Evolutionary conservation across 306 rosid genomes (phyloP).

Genomic region (Luffa acutangula): DNA sequence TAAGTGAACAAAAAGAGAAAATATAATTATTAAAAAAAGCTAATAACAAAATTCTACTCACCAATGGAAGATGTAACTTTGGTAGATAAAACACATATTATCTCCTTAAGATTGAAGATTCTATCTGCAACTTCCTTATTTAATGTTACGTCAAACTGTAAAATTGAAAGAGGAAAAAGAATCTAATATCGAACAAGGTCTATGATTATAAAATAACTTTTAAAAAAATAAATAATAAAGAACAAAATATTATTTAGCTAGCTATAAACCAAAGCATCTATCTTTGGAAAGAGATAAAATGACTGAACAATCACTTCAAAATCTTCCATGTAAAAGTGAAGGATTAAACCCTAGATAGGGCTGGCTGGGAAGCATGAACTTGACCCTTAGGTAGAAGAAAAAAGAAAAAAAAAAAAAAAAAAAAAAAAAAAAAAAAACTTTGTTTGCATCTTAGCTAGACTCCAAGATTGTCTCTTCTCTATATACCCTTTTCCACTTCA

Average conservation of each 20-base stretch:
- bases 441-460: constrained; percentile 1
- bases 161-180: too few relatives aligned
- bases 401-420: too few relatives aligned
- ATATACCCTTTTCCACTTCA: constrained; percentile 2
- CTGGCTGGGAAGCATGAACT: background rate
- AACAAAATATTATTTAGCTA: background rate
- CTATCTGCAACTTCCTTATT: background rate
- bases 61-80: too few relatives aligned
- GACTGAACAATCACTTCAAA: background rate
- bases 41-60: too few relatives aligned
- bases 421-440: background rate
- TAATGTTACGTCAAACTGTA: background rate
- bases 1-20: too few relatives aligned
- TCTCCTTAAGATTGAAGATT: too few relatives aligned
- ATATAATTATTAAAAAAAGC: too few relatives aligned
- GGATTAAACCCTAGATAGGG: background rate
- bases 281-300: background rate
- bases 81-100: too few relatives aligned
- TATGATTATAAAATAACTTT: background rate
- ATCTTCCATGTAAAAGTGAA: background rate
- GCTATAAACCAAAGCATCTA: background rate
- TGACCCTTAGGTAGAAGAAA: background rate
- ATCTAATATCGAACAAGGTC: background rate
- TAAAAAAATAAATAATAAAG: too few relatives aligned
- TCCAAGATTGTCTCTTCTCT: background rate